These are phyloP conservation scores for Schizochytrium sp. DNA, from an alignment of 108 stramenopile species.

Conservation along the genomic window DNA sequence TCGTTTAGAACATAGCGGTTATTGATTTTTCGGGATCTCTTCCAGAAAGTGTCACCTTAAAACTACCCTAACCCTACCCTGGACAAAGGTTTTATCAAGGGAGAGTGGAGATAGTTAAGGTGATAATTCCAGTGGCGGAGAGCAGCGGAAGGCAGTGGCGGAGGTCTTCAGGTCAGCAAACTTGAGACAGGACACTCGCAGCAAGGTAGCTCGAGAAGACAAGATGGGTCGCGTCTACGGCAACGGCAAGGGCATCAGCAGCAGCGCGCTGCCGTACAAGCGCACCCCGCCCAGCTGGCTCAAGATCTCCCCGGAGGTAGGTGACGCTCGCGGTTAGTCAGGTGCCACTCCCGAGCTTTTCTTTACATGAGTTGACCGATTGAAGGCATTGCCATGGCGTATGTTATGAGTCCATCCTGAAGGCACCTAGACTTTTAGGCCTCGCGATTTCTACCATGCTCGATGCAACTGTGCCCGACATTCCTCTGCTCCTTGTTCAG, in stretches of 20 bases:
- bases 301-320: constrained; percentile 83
- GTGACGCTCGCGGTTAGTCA: neutral
- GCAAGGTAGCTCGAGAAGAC: neutral
- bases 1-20: neutral
- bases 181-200: neutral
- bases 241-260: constrained; percentile 99
- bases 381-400: no score
- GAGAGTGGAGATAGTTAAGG: neutral
- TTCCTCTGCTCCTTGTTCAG: no score
- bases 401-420: no score
- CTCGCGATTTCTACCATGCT: no score
- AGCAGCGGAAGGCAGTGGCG: constrained; percentile 1
- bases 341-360: no score
- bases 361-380: no score
- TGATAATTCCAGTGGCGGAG: neutral
- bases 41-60: neutral
- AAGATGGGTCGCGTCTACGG: constrained; percentile 61
- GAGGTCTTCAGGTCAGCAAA: neutral
- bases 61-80: neutral
- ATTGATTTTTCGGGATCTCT: neutral
- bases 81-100: neutral
- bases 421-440: no score
- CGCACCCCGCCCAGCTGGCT: constrained; percentile 98
- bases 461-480: no score
- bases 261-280: constrained; percentile 98